Percentiles rank a stretch among this genome's conserved stretches.
Evolutionary conservation across 495 filamentous ascomycete genomes (phyloP).

Genomic region (Pseudevernia furfuracea): DNA sequence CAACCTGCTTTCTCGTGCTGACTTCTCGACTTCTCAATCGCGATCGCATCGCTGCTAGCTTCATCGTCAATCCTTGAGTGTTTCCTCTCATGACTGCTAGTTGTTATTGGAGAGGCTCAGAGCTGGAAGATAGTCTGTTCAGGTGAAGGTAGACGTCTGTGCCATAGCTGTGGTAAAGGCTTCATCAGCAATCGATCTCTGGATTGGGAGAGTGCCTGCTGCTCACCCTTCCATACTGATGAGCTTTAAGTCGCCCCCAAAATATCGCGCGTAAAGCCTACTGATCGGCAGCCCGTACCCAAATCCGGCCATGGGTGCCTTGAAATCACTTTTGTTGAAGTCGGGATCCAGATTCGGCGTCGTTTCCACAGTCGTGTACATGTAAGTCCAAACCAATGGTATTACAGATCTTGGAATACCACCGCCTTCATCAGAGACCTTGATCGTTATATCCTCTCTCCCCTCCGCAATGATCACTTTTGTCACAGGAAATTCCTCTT

Average conservation of each 20-base stretch:
- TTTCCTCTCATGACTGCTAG: constrained; percentile 88
- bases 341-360: constrained; percentile 92
- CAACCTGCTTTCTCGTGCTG: constrained; percentile 78
- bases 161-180: constrained; percentile 60
- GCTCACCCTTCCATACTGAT: constrained; percentile 99
- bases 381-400: constrained; percentile 97
- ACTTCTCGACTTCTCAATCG: constrained; percentile 56
- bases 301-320: constrained; percentile 98
- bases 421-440: constrained; percentile 91
- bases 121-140: constrained; percentile 88
- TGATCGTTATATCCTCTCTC: constrained; percentile 97
- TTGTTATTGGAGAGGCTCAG: constrained; percentile 97
- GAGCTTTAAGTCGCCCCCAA: constrained; percentile 91
- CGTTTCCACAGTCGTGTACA: constrained; percentile 97
- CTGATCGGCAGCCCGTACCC: constrained; percentile 93
- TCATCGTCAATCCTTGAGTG: constrained; percentile 83
- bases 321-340: constrained; percentile 99
- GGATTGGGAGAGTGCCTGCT: background rate
- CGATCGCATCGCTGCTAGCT: constrained; percentile 48
- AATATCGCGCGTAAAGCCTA: constrained; percentile 90
- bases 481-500: constrained; percentile 90
- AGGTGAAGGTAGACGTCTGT: constrained; percentile 98
- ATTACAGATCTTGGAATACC: constrained; percentile 88
- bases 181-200: background rate
- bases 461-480: constrained; percentile 96